Conservation (phyloP, 2,329 filamentous ascomycete species). For the Colletotrichum tabaci region DNA sequence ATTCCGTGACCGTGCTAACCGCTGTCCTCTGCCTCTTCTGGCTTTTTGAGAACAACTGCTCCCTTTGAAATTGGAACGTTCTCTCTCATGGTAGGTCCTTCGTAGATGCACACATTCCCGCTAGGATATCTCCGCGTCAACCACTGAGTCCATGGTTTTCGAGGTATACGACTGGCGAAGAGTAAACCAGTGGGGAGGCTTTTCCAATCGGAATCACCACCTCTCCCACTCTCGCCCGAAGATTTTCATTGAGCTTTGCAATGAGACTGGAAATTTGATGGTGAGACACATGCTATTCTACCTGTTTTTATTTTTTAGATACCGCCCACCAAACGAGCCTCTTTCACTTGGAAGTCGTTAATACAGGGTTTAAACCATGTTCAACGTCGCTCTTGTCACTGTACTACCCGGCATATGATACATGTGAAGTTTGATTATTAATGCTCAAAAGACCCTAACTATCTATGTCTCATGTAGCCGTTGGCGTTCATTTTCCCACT, state of each 20-base stretch:
- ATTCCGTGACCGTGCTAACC: conserved; percentile 32
- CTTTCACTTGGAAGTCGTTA: not conserved
- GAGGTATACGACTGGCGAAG: conserved; percentile 96
- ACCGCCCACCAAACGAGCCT: too few species aligned
- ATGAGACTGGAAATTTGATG: conserved; percentile 88
- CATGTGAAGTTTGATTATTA: conserved; percentile 5
- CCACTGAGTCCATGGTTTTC: conserved; percentile 80
- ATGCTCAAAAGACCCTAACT: conserved; percentile 12
- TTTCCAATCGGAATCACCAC: conserved; percentile 62
- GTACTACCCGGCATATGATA: too few species aligned
- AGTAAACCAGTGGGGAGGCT: conserved; percentile 69
- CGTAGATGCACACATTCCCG: conserved; percentile 58
- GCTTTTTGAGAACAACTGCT: conserved; percentile 7
- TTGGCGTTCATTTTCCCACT: not conserved
- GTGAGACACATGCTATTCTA: conserved; percentile 75
- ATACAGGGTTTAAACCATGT: not conserved
- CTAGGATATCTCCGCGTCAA: conserved; percentile 92
- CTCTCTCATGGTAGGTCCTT: conserved; percentile 25
- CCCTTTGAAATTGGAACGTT: conserved; percentile 43
- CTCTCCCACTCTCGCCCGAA: conserved; percentile 80
- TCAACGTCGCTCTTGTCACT: not conserved
- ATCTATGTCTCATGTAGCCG: conserved; percentile 1
- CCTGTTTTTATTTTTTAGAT: not conserved
- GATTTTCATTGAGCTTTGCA: conserved; percentile 77
- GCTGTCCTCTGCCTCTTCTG: not conserved